Evolutionary conservation across 495 filamentous ascomycete genomes (phyloP).

Genomic region (Penicillium riverlandense): DNA sequence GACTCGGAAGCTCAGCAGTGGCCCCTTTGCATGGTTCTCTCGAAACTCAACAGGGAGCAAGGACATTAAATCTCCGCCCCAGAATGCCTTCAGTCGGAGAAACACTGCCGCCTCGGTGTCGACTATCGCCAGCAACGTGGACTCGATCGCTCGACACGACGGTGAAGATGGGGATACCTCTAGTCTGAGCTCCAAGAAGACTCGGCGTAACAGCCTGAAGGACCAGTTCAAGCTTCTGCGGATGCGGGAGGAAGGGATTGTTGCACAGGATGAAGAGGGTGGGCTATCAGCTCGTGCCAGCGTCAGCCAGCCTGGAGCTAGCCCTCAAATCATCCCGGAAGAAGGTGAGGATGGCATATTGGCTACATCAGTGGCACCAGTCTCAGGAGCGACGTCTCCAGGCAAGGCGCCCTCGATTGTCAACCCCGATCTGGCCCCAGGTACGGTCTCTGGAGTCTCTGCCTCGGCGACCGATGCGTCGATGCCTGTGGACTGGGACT

Average conservation of each 20-base stretch:
- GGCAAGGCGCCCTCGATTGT: slow-evolving; percentile 42
- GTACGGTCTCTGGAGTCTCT: slow-evolving; percentile 71
- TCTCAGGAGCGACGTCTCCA: slow-evolving; percentile 41
- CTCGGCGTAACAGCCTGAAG: slow-evolving; percentile 61
- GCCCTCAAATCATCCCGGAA: slow-evolving; percentile 47
- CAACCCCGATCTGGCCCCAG: slow-evolving; percentile 63
- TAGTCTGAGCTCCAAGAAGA: slow-evolving; percentile 34
- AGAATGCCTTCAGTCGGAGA: slow-evolving; percentile 41
- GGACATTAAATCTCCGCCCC: slow-evolving; percentile 47
- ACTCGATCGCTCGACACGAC: slow-evolving; percentile 65
- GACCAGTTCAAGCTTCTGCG: slow-evolving; percentile 82
- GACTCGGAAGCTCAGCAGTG: slow-evolving; percentile 57
- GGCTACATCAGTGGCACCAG: slow-evolving; percentile 13
- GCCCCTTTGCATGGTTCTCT: slow-evolving; percentile 84
- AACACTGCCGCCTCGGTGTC: slow-evolving; percentile 72
- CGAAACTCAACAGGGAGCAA: slow-evolving; percentile 58
- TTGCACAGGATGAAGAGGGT: slow-evolving; percentile 35
- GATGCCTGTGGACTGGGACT: slow-evolving; percentile 84
- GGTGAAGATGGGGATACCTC: slow-evolving; percentile 47
- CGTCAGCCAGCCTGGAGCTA: slow-evolving; percentile 44
- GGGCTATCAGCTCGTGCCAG: slow-evolving; percentile 34
- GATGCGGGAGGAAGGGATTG: slow-evolving; percentile 69
- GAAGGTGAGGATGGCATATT: slow-evolving; percentile 41
- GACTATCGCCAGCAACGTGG: slow-evolving; percentile 65
- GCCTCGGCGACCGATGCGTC: slow-evolving; percentile 58